These are phyloP conservation scores for Fusarium cicatricum DNA, from an alignment of 2,329 filamentous ascomycete genomes.

Conservation along the genomic window DNA sequence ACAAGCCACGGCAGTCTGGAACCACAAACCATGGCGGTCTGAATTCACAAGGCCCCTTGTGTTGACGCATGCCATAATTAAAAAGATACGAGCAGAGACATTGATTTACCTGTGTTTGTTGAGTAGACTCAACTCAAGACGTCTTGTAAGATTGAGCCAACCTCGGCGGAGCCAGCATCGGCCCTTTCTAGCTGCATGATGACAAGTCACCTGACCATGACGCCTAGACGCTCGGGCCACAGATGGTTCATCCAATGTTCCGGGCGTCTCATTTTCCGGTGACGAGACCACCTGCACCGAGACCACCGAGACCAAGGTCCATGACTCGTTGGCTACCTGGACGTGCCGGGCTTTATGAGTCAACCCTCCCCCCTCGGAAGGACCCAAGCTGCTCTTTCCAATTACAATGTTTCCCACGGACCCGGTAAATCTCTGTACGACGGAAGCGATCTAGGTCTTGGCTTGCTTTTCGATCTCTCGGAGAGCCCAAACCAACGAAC, in stretches of 20 bases:
- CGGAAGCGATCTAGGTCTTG: constrained; percentile 13
- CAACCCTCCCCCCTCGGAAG: constrained; percentile 37
- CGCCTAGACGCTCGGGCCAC: too few relatives aligned
- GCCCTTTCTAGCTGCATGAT: not conserved
- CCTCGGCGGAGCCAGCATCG: not conserved
- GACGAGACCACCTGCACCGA: too few relatives aligned
- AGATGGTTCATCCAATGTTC: not conserved
- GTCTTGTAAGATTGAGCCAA: too few relatives aligned
- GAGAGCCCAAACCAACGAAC: not conserved
- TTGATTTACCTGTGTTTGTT: too few relatives aligned
- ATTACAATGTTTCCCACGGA: constrained; percentile 30
- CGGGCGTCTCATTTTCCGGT: not conserved
- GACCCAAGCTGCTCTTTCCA: constrained; percentile 32
- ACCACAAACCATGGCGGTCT: too few relatives aligned
- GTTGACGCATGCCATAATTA: not conserved
- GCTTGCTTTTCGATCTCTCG: not conserved
- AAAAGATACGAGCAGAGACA: not conserved
- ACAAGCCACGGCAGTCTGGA: not conserved
- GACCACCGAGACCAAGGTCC: too few relatives aligned
- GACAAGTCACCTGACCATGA: constrained; percentile 9
- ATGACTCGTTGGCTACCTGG: constrained; percentile 37
- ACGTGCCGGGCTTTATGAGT: constrained; percentile 38
- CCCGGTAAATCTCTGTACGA: constrained; percentile 25
- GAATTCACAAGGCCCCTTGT: not conserved
- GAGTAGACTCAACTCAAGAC: too few relatives aligned